phyloP scores from a whole-genome alignment of 345 rosid genomes.

The Syzygium aromaticum region DNA sequence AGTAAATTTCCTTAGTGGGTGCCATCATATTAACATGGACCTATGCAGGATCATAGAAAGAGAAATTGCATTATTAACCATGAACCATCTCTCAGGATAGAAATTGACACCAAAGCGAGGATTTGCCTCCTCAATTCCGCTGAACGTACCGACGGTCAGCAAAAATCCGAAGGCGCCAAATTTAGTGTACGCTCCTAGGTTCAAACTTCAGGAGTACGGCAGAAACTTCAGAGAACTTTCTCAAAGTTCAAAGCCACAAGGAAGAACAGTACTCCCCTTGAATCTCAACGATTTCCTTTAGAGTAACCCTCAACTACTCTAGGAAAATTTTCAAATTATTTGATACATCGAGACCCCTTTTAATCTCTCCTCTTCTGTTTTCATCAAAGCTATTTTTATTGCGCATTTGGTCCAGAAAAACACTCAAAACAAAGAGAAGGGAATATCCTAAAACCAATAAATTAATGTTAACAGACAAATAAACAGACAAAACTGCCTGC shows the following conservation, averaged over 20 bases:
- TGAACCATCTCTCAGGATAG: background rate
- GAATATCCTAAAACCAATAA: background rate
- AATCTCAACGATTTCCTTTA: background rate
- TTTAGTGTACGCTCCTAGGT: background rate
- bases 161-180: background rate
- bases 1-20: background rate
- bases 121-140: background rate
- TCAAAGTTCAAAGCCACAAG: background rate
- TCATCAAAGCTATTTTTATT: conserved; percentile 2
- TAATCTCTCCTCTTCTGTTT: background rate
- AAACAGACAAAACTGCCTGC: background rate
- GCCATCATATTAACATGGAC: background rate
- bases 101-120: background rate
- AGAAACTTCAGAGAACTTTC: background rate
- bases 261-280: background rate
- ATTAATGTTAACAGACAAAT: conserved; percentile 1
- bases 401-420: background rate
- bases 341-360: background rate
- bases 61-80: background rate
- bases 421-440: background rate
- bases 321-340: background rate
- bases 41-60: background rate
- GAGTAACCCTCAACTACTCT: background rate
- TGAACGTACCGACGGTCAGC: background rate
- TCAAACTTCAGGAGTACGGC: background rate